Evolutionary conservation across 2,329 filamentous ascomycete species (phyloP).

Genomic region (Coleophoma cylindrospora): DNA sequence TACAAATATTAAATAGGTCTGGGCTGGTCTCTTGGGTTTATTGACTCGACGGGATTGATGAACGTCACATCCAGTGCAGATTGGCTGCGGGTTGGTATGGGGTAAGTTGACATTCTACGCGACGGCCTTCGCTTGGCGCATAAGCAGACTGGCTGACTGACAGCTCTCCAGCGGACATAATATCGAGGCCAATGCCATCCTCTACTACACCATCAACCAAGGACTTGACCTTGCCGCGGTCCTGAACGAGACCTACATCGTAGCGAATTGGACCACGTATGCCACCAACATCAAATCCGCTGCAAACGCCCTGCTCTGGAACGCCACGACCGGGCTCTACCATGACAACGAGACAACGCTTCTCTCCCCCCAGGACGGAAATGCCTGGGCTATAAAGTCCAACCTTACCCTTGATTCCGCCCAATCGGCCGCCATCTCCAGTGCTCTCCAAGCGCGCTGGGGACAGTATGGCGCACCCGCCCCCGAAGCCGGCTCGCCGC

Average conservation of each 20-base stretch:
- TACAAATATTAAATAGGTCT: slow-evolving; percentile 33
- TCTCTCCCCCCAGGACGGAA: slow-evolving; percentile 54
- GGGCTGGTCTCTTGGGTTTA: slow-evolving; percentile 33
- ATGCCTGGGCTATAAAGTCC: slow-evolving; percentile 42
- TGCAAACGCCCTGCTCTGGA: slow-evolving; percentile 16
- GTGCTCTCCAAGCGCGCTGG: slow-evolving; percentile 7
- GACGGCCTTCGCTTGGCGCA: no score
- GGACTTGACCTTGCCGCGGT: slow-evolving; percentile 36
- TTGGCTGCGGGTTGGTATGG: slow-evolving; percentile 19
- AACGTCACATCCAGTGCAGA: slow-evolving; percentile 14
- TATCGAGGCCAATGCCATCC: slow-evolving; percentile 17
- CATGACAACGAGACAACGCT: slow-evolving; percentile 49
- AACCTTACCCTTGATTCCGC: not conserved
- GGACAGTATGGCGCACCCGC: slow-evolving; percentile 40
- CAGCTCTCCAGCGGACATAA: slow-evolving; percentile 11
- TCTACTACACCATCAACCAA: slow-evolving; percentile 42
- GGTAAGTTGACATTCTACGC: not conserved
- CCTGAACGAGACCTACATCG: slow-evolving; percentile 17
- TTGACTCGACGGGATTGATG: slow-evolving; percentile 27
- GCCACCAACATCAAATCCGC: slow-evolving; percentile 1
- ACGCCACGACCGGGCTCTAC: slow-evolving; percentile 36
- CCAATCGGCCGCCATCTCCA: slow-evolving; percentile 30
- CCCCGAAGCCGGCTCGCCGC: slow-evolving; percentile 36
- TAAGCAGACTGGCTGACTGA: no score
- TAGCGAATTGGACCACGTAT: not conserved